Evolutionary conservation across 352 stramenopile genomes (phyloP).

Genomic region (Phytophthora foliorum): DNA sequence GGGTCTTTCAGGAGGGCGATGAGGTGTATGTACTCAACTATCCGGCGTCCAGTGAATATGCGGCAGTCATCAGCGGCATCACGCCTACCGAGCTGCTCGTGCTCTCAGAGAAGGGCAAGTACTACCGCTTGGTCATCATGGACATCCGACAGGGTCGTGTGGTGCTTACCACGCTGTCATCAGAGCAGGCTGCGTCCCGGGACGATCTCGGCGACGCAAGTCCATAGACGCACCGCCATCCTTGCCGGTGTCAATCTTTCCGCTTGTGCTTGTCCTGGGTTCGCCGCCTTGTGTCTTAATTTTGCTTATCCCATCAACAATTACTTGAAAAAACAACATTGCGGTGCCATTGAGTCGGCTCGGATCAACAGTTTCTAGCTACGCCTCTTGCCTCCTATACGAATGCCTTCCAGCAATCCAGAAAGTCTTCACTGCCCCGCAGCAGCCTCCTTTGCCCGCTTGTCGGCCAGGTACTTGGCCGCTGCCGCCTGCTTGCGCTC

Average conservation of each 20-base stretch:
- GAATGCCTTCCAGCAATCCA: constrained; percentile 1
- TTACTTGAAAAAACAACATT: constrained; percentile 42
- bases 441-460: constrained; percentile 52
- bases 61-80: constrained; percentile 75
- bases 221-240: constrained; percentile 46
- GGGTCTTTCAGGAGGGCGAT: constrained; percentile 83
- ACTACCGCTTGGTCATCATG: constrained; percentile 77
- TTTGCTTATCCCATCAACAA: constrained; percentile 44
- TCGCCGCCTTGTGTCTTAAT: constrained; percentile 39
- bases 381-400: constrained; percentile 27
- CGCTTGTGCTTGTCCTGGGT: constrained; percentile 35
- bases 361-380: constrained; percentile 7
- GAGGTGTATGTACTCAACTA: constrained; percentile 81
- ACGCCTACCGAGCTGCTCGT: constrained; percentile 81
- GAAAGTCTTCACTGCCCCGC: constrained; percentile 18
- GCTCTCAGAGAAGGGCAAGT: constrained; percentile 85
- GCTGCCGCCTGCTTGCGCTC: constrained; percentile 47
- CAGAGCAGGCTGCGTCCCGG: constrained; percentile 55
- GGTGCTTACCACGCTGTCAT: constrained; percentile 61
- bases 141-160: constrained; percentile 78
- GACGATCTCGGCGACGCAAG: constrained; percentile 58
- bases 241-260: constrained; percentile 23
- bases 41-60: constrained; percentile 62
- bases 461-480: constrained; percentile 67
- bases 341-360: constrained; percentile 25